Evolutionary conservation across 768 basidiomycete genomes (phyloP), one percentile per base, ranked within the genome.

Genomic region (Lactarius akahatsu): DNA sequence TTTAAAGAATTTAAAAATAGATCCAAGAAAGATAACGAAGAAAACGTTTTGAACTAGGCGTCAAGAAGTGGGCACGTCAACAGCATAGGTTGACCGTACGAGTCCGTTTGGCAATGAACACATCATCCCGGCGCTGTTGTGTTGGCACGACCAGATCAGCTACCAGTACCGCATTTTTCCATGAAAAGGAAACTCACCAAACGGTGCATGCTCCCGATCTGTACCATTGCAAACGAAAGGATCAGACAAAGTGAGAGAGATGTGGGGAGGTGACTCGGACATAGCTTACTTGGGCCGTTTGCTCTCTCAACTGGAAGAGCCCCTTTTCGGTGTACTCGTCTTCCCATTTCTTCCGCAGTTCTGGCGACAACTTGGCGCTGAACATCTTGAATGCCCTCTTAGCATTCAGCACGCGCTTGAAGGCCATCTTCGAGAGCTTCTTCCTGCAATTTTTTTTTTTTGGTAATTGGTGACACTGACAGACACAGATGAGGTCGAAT

Each of bases 51-150:
- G 20, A 20, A 45, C 9, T 9, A 13, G 47, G 23, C 13, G 6
- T 4, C 5, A 52, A 5, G 10, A 23, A 52, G 23, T 15, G 2
- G 10, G 18, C 7, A 8, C 47, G 28, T 59, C 50, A 64, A 18
- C 13, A 30, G 7, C 28, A 9, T 13, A 9, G 20, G 11, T 64
- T 47, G 6, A 32, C 18, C 9, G 26, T n/a, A 32, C 50, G 18
- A 60, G 15, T 13, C 15, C 36, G 65, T 16, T 28, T n/a, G 45
- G 62, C 15, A 20, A 66, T 47, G 11, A 66, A 50, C 13, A 4
- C 41, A 10, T 66, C 65, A 18, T 66, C 36, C n/a, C 9, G 28
- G 38, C 43, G 13, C 65, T 66, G n/a, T 58, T 2, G n/a, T 66
- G n/a, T 62, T 2, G n/a, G 26, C 10, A 20, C 36, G 36, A 50